Evolutionary conservation across 2,329 filamentous ascomycete species (phyloP).

Genomic region (Ascocoryne sarcoides): DNA sequence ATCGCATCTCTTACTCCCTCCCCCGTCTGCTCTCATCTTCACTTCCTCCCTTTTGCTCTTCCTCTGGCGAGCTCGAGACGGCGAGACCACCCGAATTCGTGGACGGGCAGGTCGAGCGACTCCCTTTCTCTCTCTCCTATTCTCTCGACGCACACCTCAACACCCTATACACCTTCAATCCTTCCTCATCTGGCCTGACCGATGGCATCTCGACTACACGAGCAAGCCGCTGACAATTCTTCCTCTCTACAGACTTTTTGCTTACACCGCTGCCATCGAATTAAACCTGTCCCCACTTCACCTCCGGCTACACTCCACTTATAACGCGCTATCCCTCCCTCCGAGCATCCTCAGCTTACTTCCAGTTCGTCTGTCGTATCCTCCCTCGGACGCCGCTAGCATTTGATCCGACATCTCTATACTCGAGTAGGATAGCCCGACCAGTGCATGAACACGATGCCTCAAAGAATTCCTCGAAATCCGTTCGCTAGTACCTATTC

Average conservation of each 20-base stretch:
- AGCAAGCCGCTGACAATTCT: not conserved
- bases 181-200: not conserved
- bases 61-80: too few species aligned
- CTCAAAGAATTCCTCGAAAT: constrained; percentile 30
- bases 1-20: not conserved
- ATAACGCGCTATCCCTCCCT: not conserved
- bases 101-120: too few species aligned
- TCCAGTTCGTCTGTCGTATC: too few species aligned
- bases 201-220: not conserved
- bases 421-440: constrained; percentile 6
- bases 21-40: too few species aligned
- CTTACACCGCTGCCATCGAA: not conserved
- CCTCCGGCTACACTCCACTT: not conserved
- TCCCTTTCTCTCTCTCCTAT: too few species aligned
- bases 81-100: too few species aligned
- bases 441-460: constrained; percentile 25
- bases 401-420: not conserved
- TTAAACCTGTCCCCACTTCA: not conserved
- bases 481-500: constrained; percentile 25
- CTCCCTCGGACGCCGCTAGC: not conserved
- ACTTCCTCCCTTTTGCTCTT: too few species aligned
- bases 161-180: not conserved
- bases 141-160: too few species aligned
- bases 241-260: not conserved
- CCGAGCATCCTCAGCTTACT: not conserved